These are phyloP conservation scores for Xerocomellus chrysenteron DNA, from an alignment of 768 basidiomycete species.

Conservation along the genomic window DNA sequence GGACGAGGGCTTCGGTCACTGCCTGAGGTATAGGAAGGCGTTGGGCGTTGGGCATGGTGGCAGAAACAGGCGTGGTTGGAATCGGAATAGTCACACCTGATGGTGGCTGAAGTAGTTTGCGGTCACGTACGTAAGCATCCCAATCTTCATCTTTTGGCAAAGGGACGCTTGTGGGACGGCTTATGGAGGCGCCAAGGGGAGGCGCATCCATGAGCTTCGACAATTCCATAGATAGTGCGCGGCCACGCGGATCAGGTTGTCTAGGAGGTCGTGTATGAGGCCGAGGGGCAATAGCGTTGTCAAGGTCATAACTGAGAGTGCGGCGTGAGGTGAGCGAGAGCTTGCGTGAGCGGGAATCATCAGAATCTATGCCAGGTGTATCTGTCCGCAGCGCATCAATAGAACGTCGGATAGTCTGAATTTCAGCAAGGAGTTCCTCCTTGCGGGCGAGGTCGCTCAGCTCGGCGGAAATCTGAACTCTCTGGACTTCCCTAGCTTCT, in stretches of 20 bases:
- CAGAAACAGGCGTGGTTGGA: constrained; percentile 48
- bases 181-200: constrained; percentile 52
- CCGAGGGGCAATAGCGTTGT: constrained; percentile 46
- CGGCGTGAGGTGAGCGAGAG: constrained; percentile 67
- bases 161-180: constrained; percentile 72
- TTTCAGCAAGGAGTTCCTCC: constrained; percentile 72
- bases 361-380: constrained; percentile 48
- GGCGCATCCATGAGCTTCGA: constrained; percentile 45
- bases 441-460: constrained; percentile 59
- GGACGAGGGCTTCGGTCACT: constrained; percentile 70
- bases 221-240: constrained; percentile 74
- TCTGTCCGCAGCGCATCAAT: constrained; percentile 75
- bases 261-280: constrained; percentile 71
- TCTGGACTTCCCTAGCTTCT: constrained; percentile 34
- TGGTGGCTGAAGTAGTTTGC: constrained; percentile 82
- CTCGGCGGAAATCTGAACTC: constrained; percentile 41
- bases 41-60: constrained; percentile 33
- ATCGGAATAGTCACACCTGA: constrained; percentile 81
- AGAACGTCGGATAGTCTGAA: constrained; percentile 74
- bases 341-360: constrained; percentile 61
- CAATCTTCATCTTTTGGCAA: constrained; percentile 67
- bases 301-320: constrained; percentile 67
- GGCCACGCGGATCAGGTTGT: constrained; percentile 62
- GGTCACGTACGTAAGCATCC: constrained; percentile 83
- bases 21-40: constrained; percentile 64